A percentile compares a stretch with the other conserved stretches of the same genome.
phyloP scores from a whole-genome alignment of 768 basidiomycete genomes.

The Solioccasus polychromus region DNA sequence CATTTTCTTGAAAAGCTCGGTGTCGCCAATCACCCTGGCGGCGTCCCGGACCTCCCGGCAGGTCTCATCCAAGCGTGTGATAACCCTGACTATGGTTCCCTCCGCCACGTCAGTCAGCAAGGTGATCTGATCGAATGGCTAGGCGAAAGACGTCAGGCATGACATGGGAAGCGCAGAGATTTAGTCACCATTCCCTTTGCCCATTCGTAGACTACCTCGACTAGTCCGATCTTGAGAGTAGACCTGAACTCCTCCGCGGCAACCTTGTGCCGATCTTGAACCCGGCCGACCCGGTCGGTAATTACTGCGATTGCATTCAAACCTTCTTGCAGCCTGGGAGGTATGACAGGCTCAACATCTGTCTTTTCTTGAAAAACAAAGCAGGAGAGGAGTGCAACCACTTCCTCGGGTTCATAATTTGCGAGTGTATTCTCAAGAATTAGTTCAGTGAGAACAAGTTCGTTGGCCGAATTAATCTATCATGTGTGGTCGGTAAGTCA shows the following conservation, averaged over 20 bases:
- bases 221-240: constrained; percentile 83
- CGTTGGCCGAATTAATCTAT: constrained; percentile 98
- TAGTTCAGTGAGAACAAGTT: constrained; percentile 93
- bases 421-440: constrained; percentile 95
- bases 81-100: constrained; percentile 94
- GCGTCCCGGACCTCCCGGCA: constrained; percentile 97
- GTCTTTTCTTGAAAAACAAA: constrained; percentile 99
- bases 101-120: constrained; percentile 91
- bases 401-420: constrained; percentile 89
- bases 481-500: constrained; percentile 2
- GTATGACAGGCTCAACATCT: constrained; percentile 79
- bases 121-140: constrained; percentile 97
- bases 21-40: constrained; percentile 95
- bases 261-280: constrained; percentile 82
- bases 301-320: constrained; percentile 75
- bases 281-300: constrained; percentile 69
- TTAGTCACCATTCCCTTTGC: constrained; percentile 92
- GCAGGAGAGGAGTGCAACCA: constrained; percentile 91
- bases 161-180: neutral
- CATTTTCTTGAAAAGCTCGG: constrained; percentile 96
- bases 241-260: constrained; percentile 74
- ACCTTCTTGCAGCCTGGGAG: constrained; percentile 77
- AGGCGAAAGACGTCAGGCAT: constrained; percentile 2
- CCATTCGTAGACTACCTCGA: constrained; percentile 99
- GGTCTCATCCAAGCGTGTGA: constrained; percentile 94